A percentile compares a stretch with the other conserved stretches of the same genome.
phyloP scores from a whole-genome alignment of 306 rosid species.

The Castanea sativa region DNA sequence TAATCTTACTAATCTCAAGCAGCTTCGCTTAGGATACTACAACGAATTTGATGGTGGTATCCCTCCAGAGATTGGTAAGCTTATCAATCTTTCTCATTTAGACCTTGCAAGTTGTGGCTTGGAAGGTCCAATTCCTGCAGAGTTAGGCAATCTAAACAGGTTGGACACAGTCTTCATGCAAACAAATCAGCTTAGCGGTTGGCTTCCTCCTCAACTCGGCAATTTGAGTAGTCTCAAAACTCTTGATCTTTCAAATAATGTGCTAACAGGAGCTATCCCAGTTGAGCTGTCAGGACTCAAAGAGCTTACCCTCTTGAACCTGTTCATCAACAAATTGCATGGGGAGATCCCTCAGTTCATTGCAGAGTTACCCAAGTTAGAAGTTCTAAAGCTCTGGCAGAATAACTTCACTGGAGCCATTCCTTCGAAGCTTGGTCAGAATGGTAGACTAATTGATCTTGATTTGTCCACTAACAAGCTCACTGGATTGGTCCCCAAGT shows the following conservation, averaged over 20 bases:
- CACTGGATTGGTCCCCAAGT: constrained; percentile 70
- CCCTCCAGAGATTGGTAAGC: constrained; percentile 56
- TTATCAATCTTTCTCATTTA: constrained; percentile 58
- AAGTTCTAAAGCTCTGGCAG: constrained; percentile 72
- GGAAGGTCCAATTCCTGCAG: constrained; percentile 71
- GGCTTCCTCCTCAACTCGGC: constrained; percentile 65
- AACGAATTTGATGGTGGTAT: constrained; percentile 77
- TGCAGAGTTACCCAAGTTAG: constrained; percentile 67
- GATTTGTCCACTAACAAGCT: constrained; percentile 87
- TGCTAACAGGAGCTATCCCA: constrained; percentile 66
- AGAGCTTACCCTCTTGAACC: constrained; percentile 63
- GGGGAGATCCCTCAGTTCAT: constrained; percentile 72
- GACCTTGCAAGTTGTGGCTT: constrained; percentile 82
- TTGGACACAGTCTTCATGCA: constrained; percentile 82
- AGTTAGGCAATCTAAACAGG: constrained; percentile 61
- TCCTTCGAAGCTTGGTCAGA: constrained; percentile 73
- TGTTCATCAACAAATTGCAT: constrained; percentile 79
- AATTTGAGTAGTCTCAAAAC: constrained; percentile 56
- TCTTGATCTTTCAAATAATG: constrained; percentile 85
- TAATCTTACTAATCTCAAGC: constrained; percentile 49
- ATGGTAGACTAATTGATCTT: constrained; percentile 58
- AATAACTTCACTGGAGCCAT: constrained; percentile 82
- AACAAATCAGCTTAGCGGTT: constrained; percentile 69
- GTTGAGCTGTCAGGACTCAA: constrained; percentile 59
- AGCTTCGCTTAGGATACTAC: constrained; percentile 73